Percentiles rank a stretch among this genome's conserved stretches.
Conservation (phyloP, 2,329 filamentous ascomycete species). For the Colletotrichum sansevieriae region DNA sequence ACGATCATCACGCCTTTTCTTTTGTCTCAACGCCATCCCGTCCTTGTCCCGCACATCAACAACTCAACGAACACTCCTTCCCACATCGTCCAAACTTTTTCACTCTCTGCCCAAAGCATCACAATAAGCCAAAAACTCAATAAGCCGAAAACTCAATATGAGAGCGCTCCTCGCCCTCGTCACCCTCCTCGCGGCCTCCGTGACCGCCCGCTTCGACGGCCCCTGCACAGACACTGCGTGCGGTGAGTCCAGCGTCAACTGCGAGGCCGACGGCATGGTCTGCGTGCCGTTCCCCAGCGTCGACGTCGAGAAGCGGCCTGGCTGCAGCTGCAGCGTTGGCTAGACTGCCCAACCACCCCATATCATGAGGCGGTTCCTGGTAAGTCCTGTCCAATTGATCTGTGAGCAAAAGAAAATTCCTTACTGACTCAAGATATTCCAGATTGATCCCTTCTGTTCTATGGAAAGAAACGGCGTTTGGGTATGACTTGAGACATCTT, state of each 20-base stretch:
- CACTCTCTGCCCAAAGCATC: background rate
- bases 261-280: constrained; percentile 32
- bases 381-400: background rate
- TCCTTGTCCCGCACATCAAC: constrained; percentile 20
- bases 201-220: constrained; percentile 34
- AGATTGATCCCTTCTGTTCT: background rate
- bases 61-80: background rate
- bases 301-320: constrained; percentile 24
- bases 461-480: constrained; percentile 15
- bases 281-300: constrained; percentile 38
- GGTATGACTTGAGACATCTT: background rate
- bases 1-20: constrained; percentile 11
- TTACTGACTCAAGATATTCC: background rate
- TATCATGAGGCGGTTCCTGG: background rate
- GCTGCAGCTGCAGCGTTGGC: constrained; percentile 34
- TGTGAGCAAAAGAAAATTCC: background rate
- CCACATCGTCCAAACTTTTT: constrained; percentile 9
- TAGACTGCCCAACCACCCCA: background rate
- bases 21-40: constrained; percentile 13
- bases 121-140: background rate
- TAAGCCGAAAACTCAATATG: constrained; percentile 12
- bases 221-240: constrained; percentile 27
- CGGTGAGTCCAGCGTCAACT: constrained; percentile 28
- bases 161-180: constrained; percentile 26
- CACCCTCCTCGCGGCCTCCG: constrained; percentile 28